phyloP scores from a whole-genome alignment of 768 basidiomycete species.

The Xerocomus spinulosus region DNA sequence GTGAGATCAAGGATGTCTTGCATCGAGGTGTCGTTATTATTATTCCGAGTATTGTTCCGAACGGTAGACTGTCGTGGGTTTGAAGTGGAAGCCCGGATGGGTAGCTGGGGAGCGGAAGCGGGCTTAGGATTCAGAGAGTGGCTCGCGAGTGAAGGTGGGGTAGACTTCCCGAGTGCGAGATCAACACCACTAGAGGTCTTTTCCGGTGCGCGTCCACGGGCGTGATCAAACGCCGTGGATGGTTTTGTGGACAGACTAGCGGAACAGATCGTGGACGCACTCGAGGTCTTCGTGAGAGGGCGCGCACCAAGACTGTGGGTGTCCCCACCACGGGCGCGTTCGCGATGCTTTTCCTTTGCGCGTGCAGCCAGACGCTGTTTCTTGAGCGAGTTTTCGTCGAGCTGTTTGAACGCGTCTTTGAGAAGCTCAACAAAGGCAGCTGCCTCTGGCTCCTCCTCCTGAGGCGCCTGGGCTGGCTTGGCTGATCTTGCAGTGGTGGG shows the following conservation, averaged over 20 bases:
- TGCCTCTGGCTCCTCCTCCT: conserved; percentile 23
- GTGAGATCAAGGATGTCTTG: conserved; percentile 19
- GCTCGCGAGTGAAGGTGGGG: conserved; percentile 9
- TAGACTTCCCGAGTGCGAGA: conserved; percentile 12
- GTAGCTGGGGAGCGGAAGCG: neutral
- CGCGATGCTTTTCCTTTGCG: conserved; percentile 9
- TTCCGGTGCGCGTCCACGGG: conserved; percentile 2
- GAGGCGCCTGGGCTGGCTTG: conserved; percentile 1
- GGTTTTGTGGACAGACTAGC: neutral
- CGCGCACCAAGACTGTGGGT: neutral
- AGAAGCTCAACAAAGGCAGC: conserved; percentile 22
- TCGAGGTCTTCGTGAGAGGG: conserved; percentile 15
- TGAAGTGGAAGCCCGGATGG: neutral
- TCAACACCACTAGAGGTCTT: conserved; percentile 7
- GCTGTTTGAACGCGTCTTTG: conserved; percentile 16
- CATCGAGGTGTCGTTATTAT: conserved; percentile 13
- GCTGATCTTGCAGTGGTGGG: neutral
- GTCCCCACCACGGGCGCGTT: neutral
- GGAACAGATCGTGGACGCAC: conserved; percentile 9
- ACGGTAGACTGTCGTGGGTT: too few species aligned
- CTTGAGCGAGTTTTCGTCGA: conserved; percentile 25
- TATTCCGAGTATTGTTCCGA: too few species aligned
- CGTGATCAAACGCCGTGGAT: neutral
- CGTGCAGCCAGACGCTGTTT: conserved; percentile 20
- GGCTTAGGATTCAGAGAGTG: conserved; percentile 10